Evolutionary conservation across 129 eudicot genomes (phyloP).

Genomic region (Chrysanthemum seticuspe): DNA sequence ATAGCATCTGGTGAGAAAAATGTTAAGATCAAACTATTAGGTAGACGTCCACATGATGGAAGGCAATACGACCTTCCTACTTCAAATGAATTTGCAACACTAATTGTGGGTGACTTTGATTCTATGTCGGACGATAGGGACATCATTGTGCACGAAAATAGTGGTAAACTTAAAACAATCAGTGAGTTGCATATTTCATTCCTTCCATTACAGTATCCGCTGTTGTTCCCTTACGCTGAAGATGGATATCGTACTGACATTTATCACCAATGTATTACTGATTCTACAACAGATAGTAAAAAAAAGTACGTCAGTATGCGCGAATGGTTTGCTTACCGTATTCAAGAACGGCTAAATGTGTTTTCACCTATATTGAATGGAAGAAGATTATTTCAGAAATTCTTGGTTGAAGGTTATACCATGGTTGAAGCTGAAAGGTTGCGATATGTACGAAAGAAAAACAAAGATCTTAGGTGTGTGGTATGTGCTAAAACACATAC

Average conservation of each 20-base stretch:
- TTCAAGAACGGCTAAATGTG: background rate
- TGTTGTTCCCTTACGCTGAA: background rate
- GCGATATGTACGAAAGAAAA: no score
- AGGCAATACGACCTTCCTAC: background rate
- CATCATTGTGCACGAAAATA: background rate
- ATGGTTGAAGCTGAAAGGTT: no score
- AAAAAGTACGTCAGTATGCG: background rate
- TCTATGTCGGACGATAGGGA: background rate
- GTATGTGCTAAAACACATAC: no score
- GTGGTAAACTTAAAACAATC: background rate
- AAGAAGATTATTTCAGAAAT: no score
- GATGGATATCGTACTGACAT: background rate
- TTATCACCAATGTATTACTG: background rate
- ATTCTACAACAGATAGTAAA: no score
- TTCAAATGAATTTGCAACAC: background rate
- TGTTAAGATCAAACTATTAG: background rate
- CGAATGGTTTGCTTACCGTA: background rate
- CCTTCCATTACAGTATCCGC: background rate
- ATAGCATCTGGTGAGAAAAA: background rate
- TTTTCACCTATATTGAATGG: background rate
- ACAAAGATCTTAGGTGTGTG: no score
- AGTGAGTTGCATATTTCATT: background rate
- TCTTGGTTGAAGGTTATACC: no score
- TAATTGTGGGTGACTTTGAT: background rate
- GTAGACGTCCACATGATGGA: background rate